Percentiles rank a stretch among this genome's conserved stretches.
Evolutionary conservation across 2,329 filamentous ascomycete species (phyloP).

Genomic region (Colletotrichum paranaense): DNA sequence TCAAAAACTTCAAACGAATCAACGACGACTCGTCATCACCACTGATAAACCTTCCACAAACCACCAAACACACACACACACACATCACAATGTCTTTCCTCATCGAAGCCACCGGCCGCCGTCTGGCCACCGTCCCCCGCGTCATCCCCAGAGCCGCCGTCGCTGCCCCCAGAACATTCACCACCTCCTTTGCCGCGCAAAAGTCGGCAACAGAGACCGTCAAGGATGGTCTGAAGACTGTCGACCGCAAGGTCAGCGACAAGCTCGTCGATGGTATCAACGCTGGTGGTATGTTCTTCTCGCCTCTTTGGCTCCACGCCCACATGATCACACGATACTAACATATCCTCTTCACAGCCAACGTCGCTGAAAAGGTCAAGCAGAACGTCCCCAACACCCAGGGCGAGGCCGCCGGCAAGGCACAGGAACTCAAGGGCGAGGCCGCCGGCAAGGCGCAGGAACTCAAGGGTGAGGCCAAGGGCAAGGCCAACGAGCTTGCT

Average conservation of each 20-base stretch:
- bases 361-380: conserved; percentile 60
- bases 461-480: conserved; percentile 46
- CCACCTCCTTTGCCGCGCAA: conserved; percentile 54
- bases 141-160: conserved; percentile 51
- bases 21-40: not conserved
- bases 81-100: conserved; percentile 62
- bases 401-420: conserved; percentile 51
- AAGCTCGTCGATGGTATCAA: conserved; percentile 73
- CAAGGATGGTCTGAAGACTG: conserved; percentile 69
- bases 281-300: conserved; percentile 62
- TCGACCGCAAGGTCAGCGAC: conserved; percentile 69
- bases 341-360: conserved; percentile 42
- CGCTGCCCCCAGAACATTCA: conserved; percentile 61
- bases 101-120: conserved; percentile 57
- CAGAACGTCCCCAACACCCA: conserved; percentile 51
- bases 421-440: conserved; percentile 51
- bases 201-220: conserved; percentile 65
- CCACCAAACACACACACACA: not conserved
- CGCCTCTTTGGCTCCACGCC: not conserved
- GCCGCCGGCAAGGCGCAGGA: conserved; percentile 53
- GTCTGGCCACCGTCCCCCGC: conserved; percentile 47
- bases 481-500: conserved; percentile 48
- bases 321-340: not conserved
- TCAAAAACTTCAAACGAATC: conserved; percentile 4
- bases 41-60: not conserved